These are phyloP conservation scores for Drosera capensis DNA, from an alignment of 148 eudicot species.

Conservation along the genomic window DNA sequence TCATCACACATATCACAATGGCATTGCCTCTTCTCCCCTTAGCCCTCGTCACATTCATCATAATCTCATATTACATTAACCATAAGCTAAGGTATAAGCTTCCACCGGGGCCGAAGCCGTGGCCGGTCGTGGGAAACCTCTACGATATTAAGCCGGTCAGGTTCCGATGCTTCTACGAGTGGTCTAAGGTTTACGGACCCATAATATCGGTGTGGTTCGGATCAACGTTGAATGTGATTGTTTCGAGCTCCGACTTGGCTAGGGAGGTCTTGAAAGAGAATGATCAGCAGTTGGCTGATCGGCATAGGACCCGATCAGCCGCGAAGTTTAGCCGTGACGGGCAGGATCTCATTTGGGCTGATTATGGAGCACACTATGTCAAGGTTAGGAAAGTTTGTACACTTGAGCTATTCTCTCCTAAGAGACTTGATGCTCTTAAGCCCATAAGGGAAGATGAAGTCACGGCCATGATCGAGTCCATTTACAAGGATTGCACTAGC, in stretches of 20 bases:
- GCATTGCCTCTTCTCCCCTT: background rate
- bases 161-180: conserved; percentile 11
- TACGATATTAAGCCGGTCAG: conserved; percentile 5
- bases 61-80: conserved; percentile 8
- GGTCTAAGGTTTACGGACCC: conserved; percentile 15
- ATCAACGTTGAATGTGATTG: conserved; percentile 16
- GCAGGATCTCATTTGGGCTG: conserved; percentile 20
- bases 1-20: no score
- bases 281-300: conserved; percentile 19
- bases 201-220: conserved; percentile 25
- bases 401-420: conserved; percentile 24
- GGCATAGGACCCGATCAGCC: conserved; percentile 11
- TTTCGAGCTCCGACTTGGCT: conserved; percentile 23
- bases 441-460: conserved; percentile 34
- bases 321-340: conserved; percentile 13
- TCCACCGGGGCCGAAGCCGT: conserved; percentile 23
- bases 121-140: conserved; percentile 13
- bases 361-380: conserved; percentile 26
- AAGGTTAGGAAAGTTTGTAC: conserved; percentile 18
- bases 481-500: conserved; percentile 19
- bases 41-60: background rate
- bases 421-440: conserved; percentile 27
- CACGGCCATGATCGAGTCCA: conserved; percentile 20
- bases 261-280: conserved; percentile 24
- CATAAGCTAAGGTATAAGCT: conserved; percentile 12